A percentile compares a stretch with the other conserved stretches of the same genome.
Conservation (phyloP, 768 basidiomycete species). For the Xerocomellus amylosporus region DNA sequence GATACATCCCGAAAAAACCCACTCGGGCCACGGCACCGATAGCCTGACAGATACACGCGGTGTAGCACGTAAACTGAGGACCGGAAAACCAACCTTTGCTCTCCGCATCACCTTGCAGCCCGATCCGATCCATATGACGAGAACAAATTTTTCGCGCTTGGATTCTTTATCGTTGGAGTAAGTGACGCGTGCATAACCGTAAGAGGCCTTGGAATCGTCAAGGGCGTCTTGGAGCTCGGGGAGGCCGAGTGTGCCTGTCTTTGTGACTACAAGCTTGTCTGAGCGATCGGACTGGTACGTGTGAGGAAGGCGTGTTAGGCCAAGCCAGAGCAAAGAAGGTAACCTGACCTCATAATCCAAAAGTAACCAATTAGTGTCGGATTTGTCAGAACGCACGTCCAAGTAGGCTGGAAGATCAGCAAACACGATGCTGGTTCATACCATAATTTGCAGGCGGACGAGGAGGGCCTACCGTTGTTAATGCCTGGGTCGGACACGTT, state of each 20-base stretch:
- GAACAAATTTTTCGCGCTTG: constrained; percentile 83
- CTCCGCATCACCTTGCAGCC: constrained; percentile 87
- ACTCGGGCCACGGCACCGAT: not conserved
- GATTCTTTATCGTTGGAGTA: constrained; percentile 88
- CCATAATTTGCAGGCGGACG: constrained; percentile 3
- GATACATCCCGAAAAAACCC: constrained; percentile 10
- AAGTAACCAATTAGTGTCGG: constrained; percentile 86
- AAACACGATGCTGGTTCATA: constrained; percentile 15
- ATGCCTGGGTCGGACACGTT: constrained; percentile 76
- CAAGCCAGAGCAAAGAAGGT: constrained; percentile 1
- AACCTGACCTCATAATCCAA: constrained; percentile 77
- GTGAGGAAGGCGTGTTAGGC: constrained; percentile 21
- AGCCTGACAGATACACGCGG: constrained; percentile 17
- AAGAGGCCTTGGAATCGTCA: constrained; percentile 74
- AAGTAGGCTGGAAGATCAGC: constrained; percentile 61
- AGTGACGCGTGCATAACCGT: constrained; percentile 78
- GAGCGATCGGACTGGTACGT: constrained; percentile 60
- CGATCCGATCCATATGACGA: constrained; percentile 81
- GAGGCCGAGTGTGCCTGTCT: constrained; percentile 79
- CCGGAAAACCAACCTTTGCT: constrained; percentile 63
- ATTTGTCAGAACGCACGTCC: constrained; percentile 82
- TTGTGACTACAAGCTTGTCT: constrained; percentile 75
- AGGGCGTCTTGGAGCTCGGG: constrained; percentile 70
- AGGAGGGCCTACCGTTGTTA: constrained; percentile 53
- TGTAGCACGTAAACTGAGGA: constrained; percentile 17